Conservation (phyloP, 2,329 filamentous ascomycete species). For the Talaromyces funiculosus region DNA sequence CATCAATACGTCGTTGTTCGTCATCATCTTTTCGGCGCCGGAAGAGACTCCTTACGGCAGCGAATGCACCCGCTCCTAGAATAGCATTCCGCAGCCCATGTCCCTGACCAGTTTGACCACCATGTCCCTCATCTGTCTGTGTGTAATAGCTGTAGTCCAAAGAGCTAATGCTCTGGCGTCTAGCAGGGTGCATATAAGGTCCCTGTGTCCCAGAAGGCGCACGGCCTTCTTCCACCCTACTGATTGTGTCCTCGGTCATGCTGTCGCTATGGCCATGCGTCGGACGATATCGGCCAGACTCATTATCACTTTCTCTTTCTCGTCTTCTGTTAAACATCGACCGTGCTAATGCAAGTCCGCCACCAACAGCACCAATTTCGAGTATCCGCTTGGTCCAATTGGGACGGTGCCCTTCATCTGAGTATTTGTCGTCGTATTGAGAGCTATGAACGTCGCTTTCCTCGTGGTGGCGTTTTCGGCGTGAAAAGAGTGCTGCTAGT, state of each 20-base stretch:
- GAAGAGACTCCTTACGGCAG: conserved; percentile 53
- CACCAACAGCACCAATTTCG: conserved; percentile 56
- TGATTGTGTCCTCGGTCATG: conserved; percentile 37
- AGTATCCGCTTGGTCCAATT: conserved; percentile 55
- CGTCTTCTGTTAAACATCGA: conserved; percentile 52
- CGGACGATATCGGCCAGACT: conserved; percentile 48
- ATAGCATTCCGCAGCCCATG: conserved; percentile 56
- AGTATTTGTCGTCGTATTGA: conserved; percentile 62
- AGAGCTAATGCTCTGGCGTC: conserved; percentile 18
- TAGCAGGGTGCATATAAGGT: conserved; percentile 24
- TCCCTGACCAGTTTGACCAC: conserved; percentile 33
- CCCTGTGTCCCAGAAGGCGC: conserved; percentile 20
- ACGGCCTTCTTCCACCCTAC: conserved; percentile 49
- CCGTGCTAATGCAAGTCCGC: conserved; percentile 58
- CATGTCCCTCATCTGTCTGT: conserved; percentile 35
- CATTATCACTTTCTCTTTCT: conserved; percentile 50
- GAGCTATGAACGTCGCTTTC: conserved; percentile 46
- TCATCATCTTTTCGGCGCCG: conserved; percentile 52
- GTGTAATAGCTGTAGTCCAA: conserved; percentile 35
- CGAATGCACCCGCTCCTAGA: conserved; percentile 63
- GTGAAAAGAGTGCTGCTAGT: conserved; percentile 47
- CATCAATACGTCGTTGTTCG: conserved; percentile 56
- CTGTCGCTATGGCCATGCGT: conserved; percentile 46
- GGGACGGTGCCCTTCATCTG: conserved; percentile 48
- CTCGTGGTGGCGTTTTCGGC: conserved; percentile 39